phyloP scores from a whole-genome alignment of 2,329 filamentous ascomycete genomes.

The Botrytis fragariae region DNA sequence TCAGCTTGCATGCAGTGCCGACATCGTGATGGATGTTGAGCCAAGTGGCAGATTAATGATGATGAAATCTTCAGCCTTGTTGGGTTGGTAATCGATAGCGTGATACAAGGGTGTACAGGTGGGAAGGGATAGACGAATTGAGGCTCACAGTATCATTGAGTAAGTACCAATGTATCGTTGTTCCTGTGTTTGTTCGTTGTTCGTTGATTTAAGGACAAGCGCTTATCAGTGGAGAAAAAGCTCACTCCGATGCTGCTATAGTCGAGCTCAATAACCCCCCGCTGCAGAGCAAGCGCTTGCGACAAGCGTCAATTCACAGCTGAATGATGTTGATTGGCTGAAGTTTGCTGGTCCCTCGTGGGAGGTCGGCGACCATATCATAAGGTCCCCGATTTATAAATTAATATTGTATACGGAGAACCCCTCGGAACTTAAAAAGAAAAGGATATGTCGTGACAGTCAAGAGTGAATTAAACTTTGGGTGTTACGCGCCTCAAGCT shows the following conservation, averaged over 20 bases:
- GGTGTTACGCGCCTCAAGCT: conserved; percentile 16
- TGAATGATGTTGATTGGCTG: conserved; percentile 20
- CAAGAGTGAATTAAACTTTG: conserved; percentile 8
- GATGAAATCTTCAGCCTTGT: conserved; percentile 19
- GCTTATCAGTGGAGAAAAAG: background rate
- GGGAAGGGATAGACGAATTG: background rate
- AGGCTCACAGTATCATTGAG: conserved; percentile 5
- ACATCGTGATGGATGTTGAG: conserved; percentile 1
- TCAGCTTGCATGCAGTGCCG: conserved; percentile 19
- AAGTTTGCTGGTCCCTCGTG: conserved; percentile 10
- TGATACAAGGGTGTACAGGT: conserved; percentile 15
- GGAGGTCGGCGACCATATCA: conserved; percentile 20
- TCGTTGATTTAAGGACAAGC: conserved; percentile 13
- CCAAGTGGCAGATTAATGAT: conserved; percentile 4
- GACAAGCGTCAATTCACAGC: conserved; percentile 10
- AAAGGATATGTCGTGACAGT: conserved; percentile 8
- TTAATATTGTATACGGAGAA: conserved; percentile 12
- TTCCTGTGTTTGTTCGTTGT: conserved; percentile 2
- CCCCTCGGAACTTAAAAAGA: background rate
- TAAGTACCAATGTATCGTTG: background rate
- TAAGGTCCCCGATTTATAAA: conserved; percentile 17
- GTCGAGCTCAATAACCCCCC: background rate
- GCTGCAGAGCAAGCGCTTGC: conserved; percentile 14
- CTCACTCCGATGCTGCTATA: background rate
- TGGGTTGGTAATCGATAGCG: conserved; percentile 15